A percentile compares a stretch with the other conserved stretches of the same genome.
Evolutionary conservation across 768 basidiomycete species (phyloP).

Genomic region (Suillus discolor): DNA sequence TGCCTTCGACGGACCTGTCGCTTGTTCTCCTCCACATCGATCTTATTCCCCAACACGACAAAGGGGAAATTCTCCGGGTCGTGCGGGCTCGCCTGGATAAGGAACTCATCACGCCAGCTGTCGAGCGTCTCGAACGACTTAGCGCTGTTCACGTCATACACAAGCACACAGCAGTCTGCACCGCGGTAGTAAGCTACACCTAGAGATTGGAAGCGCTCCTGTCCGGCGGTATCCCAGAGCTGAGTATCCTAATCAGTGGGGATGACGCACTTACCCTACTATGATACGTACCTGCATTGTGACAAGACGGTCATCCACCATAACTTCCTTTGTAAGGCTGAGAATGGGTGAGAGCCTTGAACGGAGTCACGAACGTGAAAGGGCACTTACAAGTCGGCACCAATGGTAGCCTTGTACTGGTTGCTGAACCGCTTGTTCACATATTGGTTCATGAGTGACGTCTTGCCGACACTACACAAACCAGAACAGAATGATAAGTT

Average conservation of each 20-base stretch:
- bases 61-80: slow-evolving; percentile 99
- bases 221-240: slow-evolving; percentile 99
- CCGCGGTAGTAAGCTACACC: slow-evolving; percentile 99
- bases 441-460: slow-evolving; percentile 99
- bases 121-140: slow-evolving; percentile 99
- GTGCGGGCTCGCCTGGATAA: slow-evolving; percentile 97
- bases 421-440: slow-evolving; percentile 99
- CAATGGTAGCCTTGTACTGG: slow-evolving; percentile 99
- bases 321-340: slow-evolving; percentile 96
- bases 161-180: slow-evolving; percentile 98
- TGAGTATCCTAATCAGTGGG: slow-evolving; percentile 33
- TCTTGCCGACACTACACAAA: slow-evolving; percentile 87
- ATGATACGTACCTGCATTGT: slow-evolving; percentile 87
- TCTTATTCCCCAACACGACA: slow-evolving; percentile 99
- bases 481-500: slow-evolving; percentile 10
- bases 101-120: slow-evolving; percentile 99
- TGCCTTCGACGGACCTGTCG: slow-evolving; percentile 68
- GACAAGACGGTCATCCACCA: slow-evolving; percentile 96
- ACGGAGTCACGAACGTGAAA: slow-evolving; percentile 15
- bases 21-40: slow-evolving; percentile 98
- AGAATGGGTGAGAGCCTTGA: slow-evolving; percentile 23
- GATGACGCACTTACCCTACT: slow-evolving; percentile 2
- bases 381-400: slow-evolving; percentile 86
- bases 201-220: slow-evolving; percentile 98
- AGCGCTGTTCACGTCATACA: slow-evolving; percentile 98